phyloP scores from a whole-genome alignment of 2,329 filamentous ascomycete genomes.

The Colletotrichum abscissum region DNA sequence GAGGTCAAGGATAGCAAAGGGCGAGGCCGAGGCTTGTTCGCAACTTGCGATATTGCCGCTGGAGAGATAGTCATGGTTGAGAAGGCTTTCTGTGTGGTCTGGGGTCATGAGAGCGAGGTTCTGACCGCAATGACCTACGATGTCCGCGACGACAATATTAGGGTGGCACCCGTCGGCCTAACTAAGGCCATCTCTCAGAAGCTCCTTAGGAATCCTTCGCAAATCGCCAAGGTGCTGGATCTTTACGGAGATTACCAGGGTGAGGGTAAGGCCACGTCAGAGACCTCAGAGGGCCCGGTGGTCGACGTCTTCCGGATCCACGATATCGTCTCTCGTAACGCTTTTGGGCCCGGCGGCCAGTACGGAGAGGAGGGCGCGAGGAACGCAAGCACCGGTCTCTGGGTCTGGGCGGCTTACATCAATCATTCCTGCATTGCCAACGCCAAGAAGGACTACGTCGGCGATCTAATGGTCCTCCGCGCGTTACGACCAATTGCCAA shows the following conservation, averaged over 20 bases:
- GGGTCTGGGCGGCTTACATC: conserved; percentile 51
- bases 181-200: conserved; percentile 43
- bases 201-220: conserved; percentile 43
- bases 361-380: conserved; percentile 41
- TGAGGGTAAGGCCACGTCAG: conserved; percentile 3
- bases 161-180: conserved; percentile 45
- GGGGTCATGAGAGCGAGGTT: conserved; percentile 44
- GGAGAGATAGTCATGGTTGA: conserved; percentile 52
- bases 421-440: conserved; percentile 56
- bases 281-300: conserved; percentile 39
- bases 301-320: conserved; percentile 47
- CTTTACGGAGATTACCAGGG: conserved; percentile 44
- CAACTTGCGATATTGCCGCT: conserved; percentile 42
- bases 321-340: conserved; percentile 46
- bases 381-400: conserved; percentile 51
- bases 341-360: conserved; percentile 45
- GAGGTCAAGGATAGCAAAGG: conserved; percentile 41
- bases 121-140: conserved; percentile 47
- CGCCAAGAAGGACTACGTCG: conserved; percentile 48
- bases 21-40: conserved; percentile 51
- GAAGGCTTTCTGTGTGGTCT: conserved; percentile 46
- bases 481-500: conserved; percentile 44
- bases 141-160: conserved; percentile 42
- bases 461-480: conserved; percentile 52
- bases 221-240: conserved; percentile 36